These are phyloP conservation scores for Singerocomus inundabilis DNA, from an alignment of 1,284 basidiomycete species.

Conservation along the genomic window DNA sequence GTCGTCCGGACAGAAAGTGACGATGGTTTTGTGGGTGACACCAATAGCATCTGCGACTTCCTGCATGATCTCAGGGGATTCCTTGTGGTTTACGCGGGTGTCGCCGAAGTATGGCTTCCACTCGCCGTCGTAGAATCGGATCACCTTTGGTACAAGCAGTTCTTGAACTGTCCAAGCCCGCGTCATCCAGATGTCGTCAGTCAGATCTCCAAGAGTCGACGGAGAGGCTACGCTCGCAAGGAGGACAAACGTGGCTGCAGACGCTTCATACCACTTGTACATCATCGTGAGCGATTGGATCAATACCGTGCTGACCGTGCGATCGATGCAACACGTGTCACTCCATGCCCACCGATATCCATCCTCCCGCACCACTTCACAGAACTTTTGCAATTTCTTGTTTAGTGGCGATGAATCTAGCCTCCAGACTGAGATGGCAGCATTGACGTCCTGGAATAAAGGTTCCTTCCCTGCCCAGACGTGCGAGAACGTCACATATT, in stretches of 20 bases:
- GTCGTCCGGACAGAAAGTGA: constrained; percentile 3
- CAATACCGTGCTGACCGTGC: neutral
- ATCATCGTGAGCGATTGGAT: constrained; percentile 3
- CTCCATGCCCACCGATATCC: constrained; percentile 9
- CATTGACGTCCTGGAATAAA: constrained; percentile 7
- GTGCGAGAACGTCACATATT: constrained; percentile 11
- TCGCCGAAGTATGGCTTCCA: constrained; percentile 18
- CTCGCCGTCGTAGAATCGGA: constrained; percentile 5
- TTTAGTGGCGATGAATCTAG: neutral
- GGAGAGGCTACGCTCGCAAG: neutral
- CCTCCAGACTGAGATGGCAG: neutral
- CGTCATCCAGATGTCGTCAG: constrained; percentile 10
- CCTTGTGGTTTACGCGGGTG: constrained; percentile 10
- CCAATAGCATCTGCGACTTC: constrained; percentile 15
- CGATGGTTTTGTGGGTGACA: constrained; percentile 3
- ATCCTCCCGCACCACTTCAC: neutral
- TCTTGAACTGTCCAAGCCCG: constrained; percentile 21
- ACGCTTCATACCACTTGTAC: constrained; percentile 7
- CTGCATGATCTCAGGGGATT: constrained; percentile 12
- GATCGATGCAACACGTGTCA: constrained; percentile 4
- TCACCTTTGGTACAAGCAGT: constrained; percentile 12
- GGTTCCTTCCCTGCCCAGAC: constrained; percentile 9
- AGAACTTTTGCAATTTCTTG: constrained; percentile 5
- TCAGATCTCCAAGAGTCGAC: constrained; percentile 1
- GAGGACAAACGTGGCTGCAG: neutral